Conservation (phyloP, 805 yeast genomes). For the Ogataea nitratoaversa region DNA sequence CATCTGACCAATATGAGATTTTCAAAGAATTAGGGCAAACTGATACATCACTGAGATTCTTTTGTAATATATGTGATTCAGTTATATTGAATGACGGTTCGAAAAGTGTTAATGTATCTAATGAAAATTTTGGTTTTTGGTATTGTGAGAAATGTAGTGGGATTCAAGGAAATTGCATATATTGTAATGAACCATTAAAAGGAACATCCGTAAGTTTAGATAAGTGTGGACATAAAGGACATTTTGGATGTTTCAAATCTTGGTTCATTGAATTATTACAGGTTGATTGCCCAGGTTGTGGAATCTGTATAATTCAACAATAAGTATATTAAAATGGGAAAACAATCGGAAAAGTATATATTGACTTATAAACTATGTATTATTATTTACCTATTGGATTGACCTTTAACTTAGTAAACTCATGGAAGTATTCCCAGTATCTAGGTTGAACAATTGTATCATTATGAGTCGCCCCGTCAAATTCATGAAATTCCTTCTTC, state of each 20-base stretch:
- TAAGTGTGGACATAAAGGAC: slow-evolving; percentile 86
- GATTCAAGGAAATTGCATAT: slow-evolving; percentile 63
- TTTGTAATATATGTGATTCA: slow-evolving; percentile 57
- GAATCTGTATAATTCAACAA: slow-evolving; percentile 12
- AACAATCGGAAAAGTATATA: background rate
- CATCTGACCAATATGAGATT: slow-evolving; percentile 26
- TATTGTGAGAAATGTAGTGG: slow-evolving; percentile 71
- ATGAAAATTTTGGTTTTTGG: slow-evolving; percentile 65
- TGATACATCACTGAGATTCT: slow-evolving; percentile 44
- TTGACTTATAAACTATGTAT: background rate
- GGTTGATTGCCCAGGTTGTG: slow-evolving; percentile 80
- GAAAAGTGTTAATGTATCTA: slow-evolving; percentile 23
- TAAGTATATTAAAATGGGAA: background rate
- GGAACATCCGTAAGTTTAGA: slow-evolving; percentile 60
- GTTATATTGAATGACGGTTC: slow-evolving; percentile 54
- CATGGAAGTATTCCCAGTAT: slow-evolving; percentile 70
- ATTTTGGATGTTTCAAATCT: slow-evolving; percentile 67
- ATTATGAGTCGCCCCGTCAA: slow-evolving; percentile 68
- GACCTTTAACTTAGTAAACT: slow-evolving; percentile 45
- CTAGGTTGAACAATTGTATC: slow-evolving; percentile 72
- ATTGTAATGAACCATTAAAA: slow-evolving; percentile 72
- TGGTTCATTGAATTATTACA: slow-evolving; percentile 72
- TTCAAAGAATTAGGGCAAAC: slow-evolving; percentile 35
- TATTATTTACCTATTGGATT: slow-evolving; percentile 31
- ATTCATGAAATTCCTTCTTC: slow-evolving; percentile 50